These are phyloP conservation scores for Suillus weaverae DNA, from an alignment of 768 basidiomycete genomes.

Conservation along the genomic window DNA sequence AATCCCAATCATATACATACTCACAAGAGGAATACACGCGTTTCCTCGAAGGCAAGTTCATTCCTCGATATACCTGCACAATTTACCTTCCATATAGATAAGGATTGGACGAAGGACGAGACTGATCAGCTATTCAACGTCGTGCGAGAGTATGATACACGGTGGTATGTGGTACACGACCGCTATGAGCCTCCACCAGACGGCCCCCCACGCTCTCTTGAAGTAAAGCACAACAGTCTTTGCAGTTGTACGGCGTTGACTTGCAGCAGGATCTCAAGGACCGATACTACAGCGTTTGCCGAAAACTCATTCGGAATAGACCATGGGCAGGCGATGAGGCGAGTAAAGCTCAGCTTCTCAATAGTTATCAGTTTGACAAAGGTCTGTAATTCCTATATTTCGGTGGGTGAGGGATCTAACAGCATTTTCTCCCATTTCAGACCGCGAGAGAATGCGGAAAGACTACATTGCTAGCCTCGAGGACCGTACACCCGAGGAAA, in stretches of 20 bases:
- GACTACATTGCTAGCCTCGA: slow-evolving; percentile 86
- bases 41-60: slow-evolving; percentile 65
- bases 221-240: slow-evolving; percentile 45
- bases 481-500: slow-evolving; percentile 82
- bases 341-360: slow-evolving; percentile 62
- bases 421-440: slow-evolving; percentile 38
- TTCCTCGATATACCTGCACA: neutral
- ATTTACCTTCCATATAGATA: slow-evolving; percentile 44
- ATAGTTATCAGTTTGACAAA: slow-evolving; percentile 86
- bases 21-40: slow-evolving; percentile 84
- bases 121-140: slow-evolving; percentile 89
- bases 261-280: slow-evolving; percentile 81
- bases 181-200: slow-evolving; percentile 75
- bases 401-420: neutral
- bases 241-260: neutral
- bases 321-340: slow-evolving; percentile 85
- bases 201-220: slow-evolving; percentile 59
- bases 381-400: slow-evolving; percentile 42
- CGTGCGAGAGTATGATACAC: slow-evolving; percentile 77
- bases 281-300: slow-evolving; percentile 88
- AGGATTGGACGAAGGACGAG: slow-evolving; percentile 89
- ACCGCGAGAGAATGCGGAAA: slow-evolving; percentile 85
- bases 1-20: slow-evolving; percentile 65
- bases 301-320: slow-evolving; percentile 80
- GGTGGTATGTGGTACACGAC: slow-evolving; percentile 90